Conservation (phyloP, 1,139 yeast species). For the Yamadazyma epiphylla region DNA sequence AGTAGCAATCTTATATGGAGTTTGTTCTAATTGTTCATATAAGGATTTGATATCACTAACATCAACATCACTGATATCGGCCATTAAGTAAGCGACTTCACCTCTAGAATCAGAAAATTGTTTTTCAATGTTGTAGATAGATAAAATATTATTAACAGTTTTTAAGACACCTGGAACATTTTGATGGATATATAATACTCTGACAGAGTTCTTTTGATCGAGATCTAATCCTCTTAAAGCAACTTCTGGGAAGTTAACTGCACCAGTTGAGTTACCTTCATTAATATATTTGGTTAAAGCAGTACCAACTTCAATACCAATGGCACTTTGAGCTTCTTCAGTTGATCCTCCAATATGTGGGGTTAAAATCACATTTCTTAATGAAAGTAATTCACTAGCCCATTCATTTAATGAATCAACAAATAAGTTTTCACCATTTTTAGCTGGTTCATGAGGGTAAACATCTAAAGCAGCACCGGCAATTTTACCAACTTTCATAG, state of each 20-base stretch:
- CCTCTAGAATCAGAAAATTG: constrained; percentile 97
- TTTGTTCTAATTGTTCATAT: constrained; percentile 82
- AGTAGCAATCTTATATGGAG: constrained; percentile 88
- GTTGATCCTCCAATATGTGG: constrained; percentile 99
- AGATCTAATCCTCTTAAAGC: constrained; percentile 82
- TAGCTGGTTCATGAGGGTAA: constrained; percentile 96
- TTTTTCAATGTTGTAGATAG: constrained; percentile 94
- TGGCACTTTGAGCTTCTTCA: constrained; percentile 97
- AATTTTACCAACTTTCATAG: constrained; percentile 87
- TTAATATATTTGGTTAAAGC: constrained; percentile 87
- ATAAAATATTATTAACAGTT: constrained; percentile 92
- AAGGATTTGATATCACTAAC: constrained; percentile 77
- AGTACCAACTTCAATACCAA: constrained; percentile 91
- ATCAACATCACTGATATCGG: constrained; percentile 89
- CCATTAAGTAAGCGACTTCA: constrained; percentile 96
- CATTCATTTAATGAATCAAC: constrained; percentile 69
- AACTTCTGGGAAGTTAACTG: constrained; percentile 99
- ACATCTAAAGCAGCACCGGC: constrained; percentile 99
- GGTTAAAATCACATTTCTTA: constrained; percentile 86
- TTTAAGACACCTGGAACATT: constrained; percentile 99
- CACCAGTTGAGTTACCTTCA: constrained; percentile 94
- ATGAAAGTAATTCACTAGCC: constrained; percentile 76
- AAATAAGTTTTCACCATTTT: constrained; percentile 86
- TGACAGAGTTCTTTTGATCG: constrained; percentile 84
- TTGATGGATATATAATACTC: constrained; percentile 94